Base-by-base conservation (phyloP, 2,329 filamentous ascomycete genomes). In the Cladorrhinum sp. region DNA sequence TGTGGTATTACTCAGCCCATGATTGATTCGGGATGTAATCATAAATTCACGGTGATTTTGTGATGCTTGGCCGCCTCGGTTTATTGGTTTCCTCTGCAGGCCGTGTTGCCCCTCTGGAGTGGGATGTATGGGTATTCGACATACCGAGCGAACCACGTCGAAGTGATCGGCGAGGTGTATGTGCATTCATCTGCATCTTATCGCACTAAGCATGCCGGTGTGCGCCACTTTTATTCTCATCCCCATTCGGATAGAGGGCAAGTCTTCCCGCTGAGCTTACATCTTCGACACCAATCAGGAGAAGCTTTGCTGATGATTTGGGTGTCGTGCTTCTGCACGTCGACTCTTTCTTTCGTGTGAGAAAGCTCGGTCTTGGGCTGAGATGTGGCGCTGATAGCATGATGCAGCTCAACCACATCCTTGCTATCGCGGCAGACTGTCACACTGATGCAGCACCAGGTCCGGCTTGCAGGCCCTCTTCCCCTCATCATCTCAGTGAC, bases 1-100 rank as follows among this genome's bases (percentile, higher is more conserved):
- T 5, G 26, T 28, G 9, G 26, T 9, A 4, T 28, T 28, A 28
- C 26, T 28, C 26, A 28, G 26, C 26, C 26, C 26, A 28, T 28
- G 26, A n/a, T n/a, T n/a, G n/a, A 30, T 10, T 16, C 33, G 33
- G 4, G 33, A 36, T 36, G 33, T 3, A 3, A 36, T 36, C 12
- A 30, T 30, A 10, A 4, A 30, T 4, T 30, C 26, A 10, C 33
- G 14, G 9, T 36, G 33, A 36, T 28, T 9, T 28, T 5, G 12
- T 36, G 42, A 46, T 20, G 16, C 21, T 58, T 54, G 30, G 49
- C 30, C 23, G 14, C 33, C 24, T 58, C 33, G 33, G 14, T 24
- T 58, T 58, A 58, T 58, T 30, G 57, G 48, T 53, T 46, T 23
- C 30, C 3, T 26, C 8, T n/a, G 49, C 49, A 58, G 42, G 20